Conservation (phyloP, 2,329 filamentous ascomycete genomes). For the Ascochyta koolunga region DNA sequence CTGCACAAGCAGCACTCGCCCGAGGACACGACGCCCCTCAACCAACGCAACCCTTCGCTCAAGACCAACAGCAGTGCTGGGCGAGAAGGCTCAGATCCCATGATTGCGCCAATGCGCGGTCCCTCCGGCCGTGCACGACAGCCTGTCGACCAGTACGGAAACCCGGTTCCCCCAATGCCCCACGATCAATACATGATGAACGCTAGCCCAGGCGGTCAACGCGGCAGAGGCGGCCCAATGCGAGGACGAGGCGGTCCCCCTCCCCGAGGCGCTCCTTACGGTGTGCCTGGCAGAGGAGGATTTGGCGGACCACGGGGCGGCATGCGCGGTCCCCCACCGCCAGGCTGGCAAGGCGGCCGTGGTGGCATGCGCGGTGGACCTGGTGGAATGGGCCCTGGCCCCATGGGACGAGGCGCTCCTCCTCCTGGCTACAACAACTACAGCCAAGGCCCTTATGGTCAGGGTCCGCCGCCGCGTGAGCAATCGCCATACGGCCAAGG, state of each 20-base stretch:
- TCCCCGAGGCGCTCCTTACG: constrained; percentile 44
- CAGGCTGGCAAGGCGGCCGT: constrained; percentile 49
- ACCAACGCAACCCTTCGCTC: constrained; percentile 67
- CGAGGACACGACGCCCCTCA: constrained; percentile 75
- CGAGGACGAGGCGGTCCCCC: constrained; percentile 49
- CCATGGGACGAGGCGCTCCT: constrained; percentile 50
- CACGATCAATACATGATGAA: constrained; percentile 53
- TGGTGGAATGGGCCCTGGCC: constrained; percentile 40
- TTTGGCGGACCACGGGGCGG: constrained; percentile 46
- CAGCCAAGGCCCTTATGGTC: constrained; percentile 33
- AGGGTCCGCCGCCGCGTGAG: constrained; percentile 36
- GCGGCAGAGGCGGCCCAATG: constrained; percentile 51
- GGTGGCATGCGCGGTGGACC: constrained; percentile 42
- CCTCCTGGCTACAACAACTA: constrained; percentile 52
- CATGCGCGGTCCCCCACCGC: constrained; percentile 49
- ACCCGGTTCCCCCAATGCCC: constrained; percentile 56
- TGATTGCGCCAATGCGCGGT: constrained; percentile 41
- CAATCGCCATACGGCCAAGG: constrained; percentile 42
- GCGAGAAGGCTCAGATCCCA: constrained; percentile 49
- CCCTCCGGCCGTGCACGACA: constrained; percentile 47
- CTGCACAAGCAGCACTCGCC: constrained; percentile 62
- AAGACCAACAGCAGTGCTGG: constrained; percentile 57
- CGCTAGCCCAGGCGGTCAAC: constrained; percentile 46
- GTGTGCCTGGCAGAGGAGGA: constrained; percentile 44
- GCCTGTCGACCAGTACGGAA: constrained; percentile 69